phyloP scores from a whole-genome alignment of 2,329 filamentous ascomycete species.

The Cladosporium oxysporum region DNA sequence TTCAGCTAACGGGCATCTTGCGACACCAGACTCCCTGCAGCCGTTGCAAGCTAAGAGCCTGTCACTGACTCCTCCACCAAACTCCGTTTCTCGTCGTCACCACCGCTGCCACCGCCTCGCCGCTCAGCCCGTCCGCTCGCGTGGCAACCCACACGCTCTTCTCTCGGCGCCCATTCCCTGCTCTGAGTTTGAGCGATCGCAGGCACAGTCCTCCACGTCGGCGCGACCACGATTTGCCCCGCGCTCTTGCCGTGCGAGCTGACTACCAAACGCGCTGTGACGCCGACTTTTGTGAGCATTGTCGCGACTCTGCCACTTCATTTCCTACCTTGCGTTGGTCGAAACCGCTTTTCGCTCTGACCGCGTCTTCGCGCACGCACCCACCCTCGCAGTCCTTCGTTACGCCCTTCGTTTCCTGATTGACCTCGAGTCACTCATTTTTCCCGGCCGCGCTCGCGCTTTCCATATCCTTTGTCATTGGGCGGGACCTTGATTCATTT shows the following conservation, averaged over 20 bases:
- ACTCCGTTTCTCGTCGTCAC: constrained; percentile 12
- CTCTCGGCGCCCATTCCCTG: constrained; percentile 20
- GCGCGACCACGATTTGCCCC: constrained; percentile 19
- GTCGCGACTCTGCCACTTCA: constrained; percentile 18
- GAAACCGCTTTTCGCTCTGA: constrained; percentile 15
- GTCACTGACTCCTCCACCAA: constrained; percentile 17
- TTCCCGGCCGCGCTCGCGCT: constrained; percentile 19
- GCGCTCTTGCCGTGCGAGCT: constrained; percentile 17
- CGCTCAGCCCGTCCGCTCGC: constrained; percentile 16
- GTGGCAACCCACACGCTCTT: constrained; percentile 17
- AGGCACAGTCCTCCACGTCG: constrained; percentile 12
- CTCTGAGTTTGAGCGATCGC: constrained; percentile 19
- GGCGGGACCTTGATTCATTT: constrained; percentile 18
- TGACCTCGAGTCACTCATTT: constrained; percentile 25
- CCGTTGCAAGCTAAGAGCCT: constrained; percentile 14
- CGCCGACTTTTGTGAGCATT: constrained; percentile 16
- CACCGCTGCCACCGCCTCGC: constrained; percentile 5
- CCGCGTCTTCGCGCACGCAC: constrained; percentile 6
- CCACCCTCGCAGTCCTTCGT: constrained; percentile 21
- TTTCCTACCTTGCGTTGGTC: constrained; percentile 16
- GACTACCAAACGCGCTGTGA: constrained; percentile 18
- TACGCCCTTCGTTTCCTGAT: constrained; percentile 30
- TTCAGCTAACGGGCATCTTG: constrained; percentile 18
- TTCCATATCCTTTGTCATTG: constrained; percentile 19
- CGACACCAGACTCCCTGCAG: constrained; percentile 18